Base-by-base conservation (phyloP, 192 early-diverging fungal genomes). In the Coemansia sp. region DNA sequence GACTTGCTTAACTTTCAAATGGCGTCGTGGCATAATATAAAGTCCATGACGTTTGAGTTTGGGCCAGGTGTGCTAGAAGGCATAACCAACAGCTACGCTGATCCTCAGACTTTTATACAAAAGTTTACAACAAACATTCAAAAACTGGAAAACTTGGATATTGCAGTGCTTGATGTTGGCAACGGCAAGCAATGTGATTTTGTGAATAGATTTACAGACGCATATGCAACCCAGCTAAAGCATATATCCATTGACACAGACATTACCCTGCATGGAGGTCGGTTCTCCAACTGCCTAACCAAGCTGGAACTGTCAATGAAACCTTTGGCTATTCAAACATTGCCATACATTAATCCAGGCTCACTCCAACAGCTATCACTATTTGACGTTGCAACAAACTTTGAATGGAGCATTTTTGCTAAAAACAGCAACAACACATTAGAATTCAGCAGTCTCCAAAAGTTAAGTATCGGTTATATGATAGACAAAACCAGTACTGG, bases 301-400 rank as follows among this genome's bases (percentile, higher is more conserved):
- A 48, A 53, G n/a, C 43, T 64, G 27, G 43, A 27, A 19, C 10
- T 64, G 26, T 56, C 52, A 18, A 64, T 64, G 62, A 29, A 11
- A 4, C 62, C 62, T 9, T 43, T 56, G 29, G 39, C 26, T 13
- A 64, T 64, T n/a, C 62, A 64, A 24, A 12, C 24, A 5, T 41
- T 64, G 18, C 62, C 62, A 11, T 45, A 3, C 3, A 56, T 64
- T 13, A 54, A 55, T 16, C 62, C 62, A n/a, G 19, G 18, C 11
- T 9, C 27, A 3, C 62, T 64, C 20, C 52, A 47, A 12, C 62
- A 48, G 14, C 18, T 64, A 14, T 64, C 62, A 8, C 9, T 64
- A 12, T 64, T 64, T 64, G 62, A 64, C 35, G 62, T 64, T 19
- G 54, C 41, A 12, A 12, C 62, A 22, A 47, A 56, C 24, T 64